Evolutionary conservation across 768 basidiomycete genomes (phyloP), one percentile per base, ranked within the genome.

Genomic region (Termitomyces sp.): DNA sequence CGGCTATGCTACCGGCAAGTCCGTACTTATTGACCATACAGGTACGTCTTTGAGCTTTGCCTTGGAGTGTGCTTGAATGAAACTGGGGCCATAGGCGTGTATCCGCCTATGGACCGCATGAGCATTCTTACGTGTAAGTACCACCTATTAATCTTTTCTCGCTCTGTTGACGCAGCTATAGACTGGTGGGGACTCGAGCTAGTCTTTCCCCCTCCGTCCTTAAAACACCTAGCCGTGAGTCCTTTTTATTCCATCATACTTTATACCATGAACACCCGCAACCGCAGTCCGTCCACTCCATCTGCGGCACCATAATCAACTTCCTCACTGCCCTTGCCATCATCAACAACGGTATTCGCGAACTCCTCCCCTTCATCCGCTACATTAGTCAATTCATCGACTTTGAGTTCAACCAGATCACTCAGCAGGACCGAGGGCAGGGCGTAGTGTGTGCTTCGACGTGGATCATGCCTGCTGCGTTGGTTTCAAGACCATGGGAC

Each of bases 151-250:
- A 45, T 37, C 7, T 37, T 22, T 22, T 30, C 20, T 31, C 31
- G 27, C 11, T 31, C 51, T n/a, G 27, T 56, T 54, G 36, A 54
- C 22, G 12, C 59, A 44, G 16, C 49, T 56, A 8, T 61, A 93
- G 91, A 93, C 70, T 94, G 93, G 93, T 95, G 93, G 93, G 93
- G 93, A 15, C 75, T 91, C 13, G 93, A 95, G 67, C 57, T 94
- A 0, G 78, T 85, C 37, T 76, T 95, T 30, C 93, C 93, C 4
- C 81, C 86, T 20, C 81, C 91, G 1, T 82, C 90, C 1, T 65
- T 95, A 37, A 68, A 67, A 31, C 81, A 84, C 66, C 78, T 95
- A 20, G 69, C 73, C 47, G 85, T 87, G 52, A 57, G 85, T 75
- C n/a, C 51, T 27, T 45, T 39, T 2, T 13, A 4, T 44, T 61